phyloP scores from a whole-genome alignment of 2,329 filamentous ascomycete species.

The Nakataea oryzae region DNA sequence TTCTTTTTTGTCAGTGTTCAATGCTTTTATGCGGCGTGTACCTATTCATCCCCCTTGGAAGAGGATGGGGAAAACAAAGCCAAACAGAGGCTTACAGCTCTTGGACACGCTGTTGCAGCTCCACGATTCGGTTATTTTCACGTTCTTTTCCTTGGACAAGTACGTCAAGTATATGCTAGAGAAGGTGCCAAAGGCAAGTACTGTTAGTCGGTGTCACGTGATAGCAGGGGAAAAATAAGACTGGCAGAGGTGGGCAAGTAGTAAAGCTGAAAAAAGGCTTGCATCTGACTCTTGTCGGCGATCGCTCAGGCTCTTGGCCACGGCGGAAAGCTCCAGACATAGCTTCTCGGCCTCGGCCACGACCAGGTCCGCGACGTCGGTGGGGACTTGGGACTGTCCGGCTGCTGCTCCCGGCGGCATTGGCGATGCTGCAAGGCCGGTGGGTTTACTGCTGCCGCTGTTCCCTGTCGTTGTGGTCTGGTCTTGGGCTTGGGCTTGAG shows the following conservation, averaged over 20 bases:
- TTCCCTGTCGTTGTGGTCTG: background rate
- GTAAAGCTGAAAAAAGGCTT: slow-evolving; percentile 14
- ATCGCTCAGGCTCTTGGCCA: slow-evolving; percentile 39
- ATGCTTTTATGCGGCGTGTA: no score
- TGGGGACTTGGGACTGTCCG: background rate
- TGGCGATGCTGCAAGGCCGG: background rate
- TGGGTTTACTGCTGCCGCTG: background rate
- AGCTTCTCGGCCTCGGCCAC: slow-evolving; percentile 28
- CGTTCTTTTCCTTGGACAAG: slow-evolving; percentile 47
- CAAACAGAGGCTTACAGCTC: slow-evolving; percentile 46
- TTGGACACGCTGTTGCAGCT: slow-evolving; percentile 46
- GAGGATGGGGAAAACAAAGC: background rate
- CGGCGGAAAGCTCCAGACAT: slow-evolving; percentile 35
- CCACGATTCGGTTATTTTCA: slow-evolving; percentile 46
- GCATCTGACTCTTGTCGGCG: slow-evolving; percentile 51
- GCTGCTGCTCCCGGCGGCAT: background rate
- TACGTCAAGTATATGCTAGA: slow-evolving; percentile 49
- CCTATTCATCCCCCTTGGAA: background rate
- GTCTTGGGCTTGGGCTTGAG: background rate
- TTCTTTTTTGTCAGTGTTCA: background rate
- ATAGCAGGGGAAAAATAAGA: background rate
- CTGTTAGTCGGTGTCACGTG: slow-evolving; percentile 12
- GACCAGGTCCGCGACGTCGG: slow-evolving; percentile 6
- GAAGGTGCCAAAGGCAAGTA: background rate
- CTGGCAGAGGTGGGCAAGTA: slow-evolving; percentile 2